Evolutionary conservation across 108 stramenopile species (phyloP), one percentile per base, ranked within the genome.

Genomic region (Halocafeteria seosinensis): DNA sequence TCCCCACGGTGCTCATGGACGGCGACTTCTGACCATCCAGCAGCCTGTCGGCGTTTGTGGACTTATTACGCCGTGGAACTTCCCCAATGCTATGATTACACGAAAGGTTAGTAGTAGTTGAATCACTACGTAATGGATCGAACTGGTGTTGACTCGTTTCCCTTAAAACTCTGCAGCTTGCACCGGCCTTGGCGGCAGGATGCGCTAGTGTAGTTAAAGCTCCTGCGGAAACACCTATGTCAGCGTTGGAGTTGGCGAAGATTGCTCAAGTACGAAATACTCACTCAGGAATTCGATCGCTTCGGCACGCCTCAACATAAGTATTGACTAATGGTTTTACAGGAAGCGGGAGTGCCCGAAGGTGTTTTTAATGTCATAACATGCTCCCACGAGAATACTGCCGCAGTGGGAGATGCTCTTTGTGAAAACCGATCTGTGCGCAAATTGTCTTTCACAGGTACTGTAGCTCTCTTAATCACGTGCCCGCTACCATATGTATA

Each of bases 31-130:
- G 77, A 85, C 85, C 8, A 62, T 78, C 8, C 78, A 87, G 2
- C 81, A 93, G 72, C 86, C 90, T 9, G 85, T 95, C 1, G 94
- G 94, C 34, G 85, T 91, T 21, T 61, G 36, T 51, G 61, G 36
- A 3, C 55, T 87, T 9, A 82, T 92, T n/a, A 85, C 88, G 28
- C 95, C 95, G 17, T 94, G 92, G 92, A 98, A 98, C 74, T 98
- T 94, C 70, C 96, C 96, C 0, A 47, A 77, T 30, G 92, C 92
- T 21, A 93, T 97, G 95, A 83, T 95, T 30, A 88, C 93, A 11
- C 79, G 88, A n/a, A 93, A 93, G 66, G 82, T 78, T n/a, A n/a
- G n/a, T n/a, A n/a, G n/a, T n/a, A n/a, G n/a, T n/a, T n/a, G n/a
- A n/a, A n/a, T n/a, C n/a, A n/a, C n/a, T n/a, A n/a, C n/a, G n/a